Base-by-base conservation (phyloP, 768 basidiomycete genomes). In the Podaxis rugospora region DNA sequence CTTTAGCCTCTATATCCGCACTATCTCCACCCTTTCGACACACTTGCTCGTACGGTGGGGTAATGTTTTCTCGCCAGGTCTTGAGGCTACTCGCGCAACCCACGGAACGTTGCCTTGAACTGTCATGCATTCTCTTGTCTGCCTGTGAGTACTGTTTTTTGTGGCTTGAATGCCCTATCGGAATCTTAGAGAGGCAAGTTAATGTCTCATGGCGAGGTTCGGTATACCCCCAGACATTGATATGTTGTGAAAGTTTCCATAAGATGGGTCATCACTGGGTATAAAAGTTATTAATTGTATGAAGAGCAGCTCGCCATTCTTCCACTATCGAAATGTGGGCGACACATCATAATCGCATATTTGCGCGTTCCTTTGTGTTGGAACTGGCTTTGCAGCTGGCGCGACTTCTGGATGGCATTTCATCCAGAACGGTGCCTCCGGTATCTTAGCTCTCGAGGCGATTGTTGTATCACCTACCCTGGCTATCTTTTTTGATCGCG, bases 381-480 rank as follows among this genome's bases (percentile, higher is more conserved):
- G 42, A 18, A 10, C n/a, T 5, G n/a, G 42, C 44, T 35, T 28
- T 35, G 58, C 60, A 16, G 46, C 62, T 46, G 62, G 51, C 14
- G 55, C 63, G 4, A 62, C 57, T 5, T 61, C 66, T 18, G 64
- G 63, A 18, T 71, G 70, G 70, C 51, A 68, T 27, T 70, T 71
- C 25, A 65, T 71, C 14, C 68, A 70, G 51, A 69, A 69, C 46
- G 70, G 70, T 14, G 68, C 69, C 14, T 69, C 69, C 16, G 70
- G 70, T 27, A 62, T 71, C 23, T 44, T 70, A 9, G 70, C 70
- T 21, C 64, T 71, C 27, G 70, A 71, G 57, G 66, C 68, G 4
- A 69, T 71, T 49, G 62, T 71, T 23, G 69, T 71, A 14, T 69
- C 70, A n/a, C 70, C 70, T 21, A 71, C 67, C 13, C 68, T 69